Evolutionary conservation across 306 rosid species (phyloP).

Genomic region (Delonix regia): DNA sequence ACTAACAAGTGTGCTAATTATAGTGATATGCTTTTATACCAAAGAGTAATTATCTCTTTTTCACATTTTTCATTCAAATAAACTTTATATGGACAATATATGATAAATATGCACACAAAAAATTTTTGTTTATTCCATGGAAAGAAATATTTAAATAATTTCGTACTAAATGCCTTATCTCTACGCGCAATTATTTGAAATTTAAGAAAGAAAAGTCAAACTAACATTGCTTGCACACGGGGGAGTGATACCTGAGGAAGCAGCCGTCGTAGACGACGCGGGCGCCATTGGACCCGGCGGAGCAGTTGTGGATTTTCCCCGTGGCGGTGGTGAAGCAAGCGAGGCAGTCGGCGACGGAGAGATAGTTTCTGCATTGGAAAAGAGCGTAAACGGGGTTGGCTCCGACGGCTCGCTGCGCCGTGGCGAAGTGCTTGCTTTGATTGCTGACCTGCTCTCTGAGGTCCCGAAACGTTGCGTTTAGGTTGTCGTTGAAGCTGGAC

Average conservation of each 20-base stretch:
- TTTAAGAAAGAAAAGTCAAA: not conserved
- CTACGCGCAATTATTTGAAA: no score
- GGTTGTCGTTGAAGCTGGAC: conserved; percentile 35
- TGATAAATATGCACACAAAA: no score
- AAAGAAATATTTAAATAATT: no score
- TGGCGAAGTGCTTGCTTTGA: conserved; percentile 46
- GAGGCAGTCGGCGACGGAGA: conserved; percentile 50
- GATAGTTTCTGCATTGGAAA: conserved; percentile 66
- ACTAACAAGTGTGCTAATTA: no score
- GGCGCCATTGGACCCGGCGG: conserved; percentile 54
- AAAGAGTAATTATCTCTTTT: no score
- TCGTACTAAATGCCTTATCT: no score
- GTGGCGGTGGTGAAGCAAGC: conserved; percentile 51
- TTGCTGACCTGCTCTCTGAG: conserved; percentile 39
- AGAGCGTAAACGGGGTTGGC: conserved; percentile 38
- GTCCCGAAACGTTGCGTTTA: conserved; percentile 48
- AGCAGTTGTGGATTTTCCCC: conserved; percentile 55
- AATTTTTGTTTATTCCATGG: no score
- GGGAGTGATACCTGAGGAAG: conserved; percentile 56
- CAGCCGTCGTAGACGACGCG: conserved; percentile 68
- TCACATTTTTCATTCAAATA: no score
- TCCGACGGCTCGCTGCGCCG: conserved; percentile 43
- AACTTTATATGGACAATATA: no score
- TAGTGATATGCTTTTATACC: no score
- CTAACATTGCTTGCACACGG: no score